Evolutionary conservation across 805 yeast genomes (phyloP).

Genomic region (Candida yuanshanica): DNA sequence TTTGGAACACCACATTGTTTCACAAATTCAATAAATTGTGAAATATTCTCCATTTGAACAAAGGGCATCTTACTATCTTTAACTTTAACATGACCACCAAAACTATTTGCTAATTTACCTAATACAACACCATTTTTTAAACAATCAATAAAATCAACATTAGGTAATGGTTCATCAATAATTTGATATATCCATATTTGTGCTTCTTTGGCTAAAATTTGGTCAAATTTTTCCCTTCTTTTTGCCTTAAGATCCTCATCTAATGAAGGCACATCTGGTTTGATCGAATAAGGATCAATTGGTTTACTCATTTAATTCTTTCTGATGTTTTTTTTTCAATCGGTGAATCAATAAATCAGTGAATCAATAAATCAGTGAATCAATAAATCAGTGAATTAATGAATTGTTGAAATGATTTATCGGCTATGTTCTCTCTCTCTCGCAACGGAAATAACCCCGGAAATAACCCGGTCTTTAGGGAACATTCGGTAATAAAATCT

Average conservation of each 20-base stretch:
- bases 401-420: too few relatives aligned
- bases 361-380: too few relatives aligned
- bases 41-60: constrained; percentile 74
- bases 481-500: too few relatives aligned
- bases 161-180: constrained; percentile 29
- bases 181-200: constrained; percentile 49
- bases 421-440: too few relatives aligned
- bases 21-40: constrained; percentile 60
- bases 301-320: background rate
- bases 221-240: constrained; percentile 47
- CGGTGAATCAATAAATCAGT: too few relatives aligned
- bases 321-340: too few relatives aligned
- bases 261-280: constrained; percentile 46
- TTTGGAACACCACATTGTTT: constrained; percentile 65
- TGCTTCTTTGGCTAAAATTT: constrained; percentile 32
- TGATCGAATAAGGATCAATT: constrained; percentile 20
- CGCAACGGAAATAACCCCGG: too few relatives aligned
- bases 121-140: constrained; percentile 58
- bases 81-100: constrained; percentile 37
- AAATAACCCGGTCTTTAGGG: too few relatives aligned
- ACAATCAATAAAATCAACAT: constrained; percentile 36
- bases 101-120: constrained; percentile 40
- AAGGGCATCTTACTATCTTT: constrained; percentile 57
- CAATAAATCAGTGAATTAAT: too few relatives aligned
- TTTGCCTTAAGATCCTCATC: constrained; percentile 55